Evolutionary conservation across 352 stramenopile genomes (phyloP).

Genomic region (Phytopythium boreale): DNA sequence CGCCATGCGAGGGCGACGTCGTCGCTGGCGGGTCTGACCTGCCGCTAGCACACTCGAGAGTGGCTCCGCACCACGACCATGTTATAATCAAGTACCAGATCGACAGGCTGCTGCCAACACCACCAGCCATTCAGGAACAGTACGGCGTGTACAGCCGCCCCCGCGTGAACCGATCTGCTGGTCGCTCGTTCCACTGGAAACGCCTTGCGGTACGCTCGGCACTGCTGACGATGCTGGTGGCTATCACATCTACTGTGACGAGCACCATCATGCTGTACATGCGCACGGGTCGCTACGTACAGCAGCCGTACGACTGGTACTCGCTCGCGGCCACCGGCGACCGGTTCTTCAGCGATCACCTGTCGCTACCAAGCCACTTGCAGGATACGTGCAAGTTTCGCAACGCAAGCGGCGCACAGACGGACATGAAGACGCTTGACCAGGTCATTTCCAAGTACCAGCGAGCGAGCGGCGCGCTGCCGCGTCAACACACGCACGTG

Average conservation of each 20-base stretch:
- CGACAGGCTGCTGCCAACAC: not conserved
- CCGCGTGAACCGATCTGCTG: not conserved
- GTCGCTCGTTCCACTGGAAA: conserved; percentile 21
- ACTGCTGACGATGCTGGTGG: conserved; percentile 20
- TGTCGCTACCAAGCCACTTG: conserved; percentile 29
- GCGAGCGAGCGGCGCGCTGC: not conserved
- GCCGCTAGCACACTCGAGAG: not conserved
- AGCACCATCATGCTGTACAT: conserved; percentile 42
- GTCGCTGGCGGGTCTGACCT: not conserved
- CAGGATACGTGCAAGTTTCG: conserved; percentile 38
- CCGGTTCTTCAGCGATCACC: conserved; percentile 26
- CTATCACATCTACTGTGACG: conserved; percentile 10
- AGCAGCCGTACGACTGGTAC: conserved; percentile 65
- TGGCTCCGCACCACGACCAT: not conserved
- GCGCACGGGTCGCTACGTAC: conserved; percentile 39
- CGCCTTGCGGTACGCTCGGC: conserved; percentile 20
- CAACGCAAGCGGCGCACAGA: conserved; percentile 18
- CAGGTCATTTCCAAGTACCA: conserved; percentile 17
- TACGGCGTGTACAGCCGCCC: not conserved
- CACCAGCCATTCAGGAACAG: not conserved
- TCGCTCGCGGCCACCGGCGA: conserved; percentile 38
- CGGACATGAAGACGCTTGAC: conserved; percentile 23
- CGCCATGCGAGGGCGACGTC: not conserved
- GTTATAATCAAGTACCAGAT: not conserved
- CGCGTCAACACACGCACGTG: conserved; percentile 23